Conservation (phyloP, 2,329 filamentous ascomycete genomes). For the Tricladium varicosporioides region DNA sequence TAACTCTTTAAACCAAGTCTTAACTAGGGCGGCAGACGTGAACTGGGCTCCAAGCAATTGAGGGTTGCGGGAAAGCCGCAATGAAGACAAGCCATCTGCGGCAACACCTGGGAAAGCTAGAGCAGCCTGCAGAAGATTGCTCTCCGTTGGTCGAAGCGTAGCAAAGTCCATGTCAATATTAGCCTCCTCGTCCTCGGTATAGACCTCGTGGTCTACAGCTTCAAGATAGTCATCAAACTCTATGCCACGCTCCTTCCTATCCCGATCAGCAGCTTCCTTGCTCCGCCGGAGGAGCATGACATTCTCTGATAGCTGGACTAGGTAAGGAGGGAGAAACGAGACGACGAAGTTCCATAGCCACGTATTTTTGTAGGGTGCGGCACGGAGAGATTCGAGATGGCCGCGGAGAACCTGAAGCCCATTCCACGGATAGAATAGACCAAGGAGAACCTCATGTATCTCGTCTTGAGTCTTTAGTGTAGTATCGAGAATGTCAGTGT, state of each 20-base stretch:
- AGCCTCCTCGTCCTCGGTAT: constrained; percentile 1
- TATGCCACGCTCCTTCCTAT: constrained; percentile 5
- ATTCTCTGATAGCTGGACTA: constrained; percentile 7
- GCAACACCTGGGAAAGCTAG: constrained; percentile 4
- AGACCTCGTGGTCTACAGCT: constrained; percentile 5
- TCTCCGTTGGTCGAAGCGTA: constrained; percentile 6
- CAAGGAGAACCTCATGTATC: constrained; percentile 8
- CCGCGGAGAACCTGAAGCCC: background rate
- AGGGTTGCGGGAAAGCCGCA: too few relatives aligned
- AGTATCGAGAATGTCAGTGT: constrained; percentile 6
- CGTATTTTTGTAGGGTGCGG: constrained; percentile 5
- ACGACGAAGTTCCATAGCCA: constrained; percentile 8
- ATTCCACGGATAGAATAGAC: constrained; percentile 9
- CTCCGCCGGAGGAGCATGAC: constrained; percentile 7
- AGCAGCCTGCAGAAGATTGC: constrained; percentile 4
- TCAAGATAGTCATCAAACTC: constrained; percentile 12
- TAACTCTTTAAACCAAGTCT: too few relatives aligned
- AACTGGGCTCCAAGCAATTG: too few relatives aligned
- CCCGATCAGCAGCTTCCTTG: constrained; percentile 8
- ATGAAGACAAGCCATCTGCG: too few relatives aligned
- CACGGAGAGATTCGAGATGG: constrained; percentile 1
- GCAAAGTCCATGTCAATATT: constrained; percentile 11
- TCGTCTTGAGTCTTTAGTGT: constrained; percentile 8
- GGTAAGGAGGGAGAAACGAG: constrained; percentile 6
- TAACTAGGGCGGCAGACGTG: too few relatives aligned